phyloP scores from a whole-genome alignment of 768 basidiomycete genomes.

The Porpolomopsis calyptriformis region DNA sequence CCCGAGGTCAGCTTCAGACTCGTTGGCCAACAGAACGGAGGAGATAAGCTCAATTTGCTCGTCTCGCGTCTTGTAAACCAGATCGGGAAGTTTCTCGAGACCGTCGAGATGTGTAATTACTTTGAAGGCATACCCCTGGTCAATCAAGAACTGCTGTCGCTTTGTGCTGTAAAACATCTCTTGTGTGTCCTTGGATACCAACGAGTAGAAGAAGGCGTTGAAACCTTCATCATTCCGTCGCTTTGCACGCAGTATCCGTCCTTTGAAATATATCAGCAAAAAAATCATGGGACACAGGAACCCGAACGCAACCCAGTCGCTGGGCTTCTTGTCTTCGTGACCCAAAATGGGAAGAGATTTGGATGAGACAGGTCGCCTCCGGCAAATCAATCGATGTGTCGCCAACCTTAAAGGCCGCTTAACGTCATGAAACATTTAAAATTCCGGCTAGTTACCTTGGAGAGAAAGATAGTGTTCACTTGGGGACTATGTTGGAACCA shows the following conservation, averaged over 20 bases:
- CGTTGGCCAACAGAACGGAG: conserved; percentile 83
- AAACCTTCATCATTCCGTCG: conserved; percentile 98
- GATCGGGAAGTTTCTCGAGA: conserved; percentile 69
- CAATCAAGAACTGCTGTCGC: conserved; percentile 96
- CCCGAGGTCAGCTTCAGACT: conserved; percentile 81
- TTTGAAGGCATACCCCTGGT: conserved; percentile 99
- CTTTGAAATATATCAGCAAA: conserved; percentile 27
- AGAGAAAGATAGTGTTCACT: conserved; percentile 97
- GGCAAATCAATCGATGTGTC: conserved; percentile 98
- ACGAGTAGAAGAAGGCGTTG: conserved; percentile 98
- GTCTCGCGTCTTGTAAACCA: conserved; percentile 84
- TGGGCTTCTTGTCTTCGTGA: conserved; percentile 98
- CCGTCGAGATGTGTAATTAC: conserved; percentile 98
- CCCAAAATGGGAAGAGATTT: conserved; percentile 98
- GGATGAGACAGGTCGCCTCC: conserved; percentile 97
- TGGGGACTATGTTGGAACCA: conserved; percentile 92
- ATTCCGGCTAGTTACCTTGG: conserved; percentile 51
- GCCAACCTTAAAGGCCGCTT: conserved; percentile 52
- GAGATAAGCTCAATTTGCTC: conserved; percentile 97
- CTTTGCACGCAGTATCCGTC: conserved; percentile 94
- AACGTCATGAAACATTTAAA: conserved; percentile 6
- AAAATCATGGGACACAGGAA: neutral
- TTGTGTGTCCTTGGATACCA: conserved; percentile 97
- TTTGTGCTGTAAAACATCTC: conserved; percentile 99
- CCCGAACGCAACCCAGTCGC: conserved; percentile 57